A percentile compares a stretch with the other conserved stretches of the same genome.
phyloP scores from a whole-genome alignment of 176 grass and related monocot species.

The Aegilops sharonensis region DNA sequence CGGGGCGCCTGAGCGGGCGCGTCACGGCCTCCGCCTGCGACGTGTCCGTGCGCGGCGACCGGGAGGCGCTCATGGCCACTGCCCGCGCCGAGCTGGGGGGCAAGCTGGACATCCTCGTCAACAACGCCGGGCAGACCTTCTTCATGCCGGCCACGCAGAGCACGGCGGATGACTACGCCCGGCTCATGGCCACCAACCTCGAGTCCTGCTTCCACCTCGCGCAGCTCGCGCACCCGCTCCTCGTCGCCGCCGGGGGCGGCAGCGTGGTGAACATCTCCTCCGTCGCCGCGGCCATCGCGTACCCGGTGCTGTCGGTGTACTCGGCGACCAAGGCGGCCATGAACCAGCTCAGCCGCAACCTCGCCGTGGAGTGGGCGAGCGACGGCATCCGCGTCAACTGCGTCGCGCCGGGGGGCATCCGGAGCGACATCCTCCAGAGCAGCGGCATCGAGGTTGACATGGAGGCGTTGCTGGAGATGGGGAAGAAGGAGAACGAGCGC shows the following conservation, averaged over 20 bases:
- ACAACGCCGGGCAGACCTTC: conserved; percentile 48
- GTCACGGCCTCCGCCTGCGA: conserved; percentile 50
- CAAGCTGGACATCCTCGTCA: conserved; percentile 53
- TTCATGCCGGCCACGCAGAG: background rate
- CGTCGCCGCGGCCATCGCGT: background rate
- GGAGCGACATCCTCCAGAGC: background rate
- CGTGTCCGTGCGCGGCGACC: conserved; percentile 34
- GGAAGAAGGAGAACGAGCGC: background rate
- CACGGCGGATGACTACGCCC: conserved; percentile 32
- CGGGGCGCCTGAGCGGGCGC: background rate
- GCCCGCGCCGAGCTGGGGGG: conserved; percentile 26
- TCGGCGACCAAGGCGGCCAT: conserved; percentile 41
- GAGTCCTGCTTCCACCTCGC: conserved; percentile 55
- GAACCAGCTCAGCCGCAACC: conserved; percentile 49
- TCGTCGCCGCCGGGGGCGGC: conserved; percentile 1
- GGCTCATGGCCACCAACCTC: conserved; percentile 47
- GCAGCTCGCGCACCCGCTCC: conserved; percentile 50
- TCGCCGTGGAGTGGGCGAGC: conserved; percentile 33
- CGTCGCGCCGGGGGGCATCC: conserved; percentile 41
- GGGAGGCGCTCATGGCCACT: conserved; percentile 39
- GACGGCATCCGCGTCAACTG: conserved; percentile 44
- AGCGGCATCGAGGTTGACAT: background rate
- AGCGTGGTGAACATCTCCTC: conserved; percentile 45
- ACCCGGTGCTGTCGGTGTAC: conserved; percentile 30
- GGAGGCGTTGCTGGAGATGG: background rate